These are phyloP conservation scores for Cordyceps pruinosa DNA, from an alignment of 2,329 filamentous ascomycete genomes.

Conservation along the genomic window DNA sequence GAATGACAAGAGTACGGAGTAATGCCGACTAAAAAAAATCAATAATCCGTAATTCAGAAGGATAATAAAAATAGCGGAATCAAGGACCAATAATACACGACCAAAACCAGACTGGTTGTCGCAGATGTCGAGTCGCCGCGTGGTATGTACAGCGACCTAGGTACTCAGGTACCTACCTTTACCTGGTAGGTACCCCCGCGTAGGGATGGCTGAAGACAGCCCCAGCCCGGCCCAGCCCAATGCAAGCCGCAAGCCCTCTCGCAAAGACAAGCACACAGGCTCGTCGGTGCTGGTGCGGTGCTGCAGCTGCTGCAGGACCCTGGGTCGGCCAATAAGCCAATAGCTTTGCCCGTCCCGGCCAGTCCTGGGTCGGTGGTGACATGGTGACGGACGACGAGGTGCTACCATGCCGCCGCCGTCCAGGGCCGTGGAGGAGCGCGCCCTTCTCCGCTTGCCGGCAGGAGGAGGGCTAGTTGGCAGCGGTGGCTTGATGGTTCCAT, in stretches of 20 bases:
- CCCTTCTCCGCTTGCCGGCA: constrained; percentile 4
- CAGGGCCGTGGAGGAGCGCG: background rate
- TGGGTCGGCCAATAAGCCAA: constrained; percentile 8
- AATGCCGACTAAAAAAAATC: background rate
- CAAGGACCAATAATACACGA: background rate
- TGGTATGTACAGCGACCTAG: no score
- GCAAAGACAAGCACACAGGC: background rate
- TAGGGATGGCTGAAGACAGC: background rate
- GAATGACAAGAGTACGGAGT: background rate
- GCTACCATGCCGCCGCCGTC: no score
- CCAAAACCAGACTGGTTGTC: background rate
- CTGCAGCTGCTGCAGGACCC: background rate
- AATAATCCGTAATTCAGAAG: background rate
- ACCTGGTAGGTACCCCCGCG: background rate
- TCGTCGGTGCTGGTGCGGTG: background rate
- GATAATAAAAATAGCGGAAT: background rate
- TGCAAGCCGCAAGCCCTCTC: constrained; percentile 7
- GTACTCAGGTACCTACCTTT: no score
- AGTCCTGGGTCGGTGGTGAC: no score
- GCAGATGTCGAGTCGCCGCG: background rate
- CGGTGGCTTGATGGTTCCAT: constrained; percentile 10
- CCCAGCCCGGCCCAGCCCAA: no score
- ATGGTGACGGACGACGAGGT: no score
- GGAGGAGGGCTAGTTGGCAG: background rate
- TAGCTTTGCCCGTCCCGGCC: constrained; percentile 3